Percentiles rank a stretch among this genome's conserved stretches.
phyloP scores from a whole-genome alignment of 2,329 filamentous ascomycete species.

The Albophoma yamanashiensis region DNA sequence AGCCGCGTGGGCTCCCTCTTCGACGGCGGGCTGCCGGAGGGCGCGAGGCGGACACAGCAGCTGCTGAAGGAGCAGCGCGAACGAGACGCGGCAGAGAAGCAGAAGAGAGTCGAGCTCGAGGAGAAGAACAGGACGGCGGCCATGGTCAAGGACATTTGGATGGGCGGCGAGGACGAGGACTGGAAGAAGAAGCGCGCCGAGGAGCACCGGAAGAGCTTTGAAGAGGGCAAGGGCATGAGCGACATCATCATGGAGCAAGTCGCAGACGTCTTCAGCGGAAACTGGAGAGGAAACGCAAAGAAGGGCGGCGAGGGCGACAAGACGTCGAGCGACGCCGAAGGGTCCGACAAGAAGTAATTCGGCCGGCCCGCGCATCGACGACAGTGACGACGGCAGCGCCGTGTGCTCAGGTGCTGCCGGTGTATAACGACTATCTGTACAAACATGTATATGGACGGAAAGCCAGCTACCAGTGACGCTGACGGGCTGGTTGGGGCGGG shows the following conservation, averaged over 20 bases:
- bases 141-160: constrained; percentile 41
- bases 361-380: background rate
- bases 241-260: constrained; percentile 47
- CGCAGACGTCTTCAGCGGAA: constrained; percentile 37
- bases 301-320: constrained; percentile 14
- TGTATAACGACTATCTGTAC: background rate
- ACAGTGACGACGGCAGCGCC: background rate
- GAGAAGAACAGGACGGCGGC: constrained; percentile 20
- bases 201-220: constrained; percentile 40
- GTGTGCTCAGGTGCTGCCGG: background rate
- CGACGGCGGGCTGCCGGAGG: constrained; percentile 45
- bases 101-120: constrained; percentile 12
- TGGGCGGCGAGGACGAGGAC: constrained; percentile 43
- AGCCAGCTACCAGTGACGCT: background rate
- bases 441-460: background rate
- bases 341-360: constrained; percentile 11
- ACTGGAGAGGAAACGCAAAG: constrained; percentile 18
- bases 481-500: background rate
- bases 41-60: constrained; percentile 34
- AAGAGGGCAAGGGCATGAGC: constrained; percentile 44
- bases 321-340: constrained; percentile 6
- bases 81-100: constrained; percentile 20
- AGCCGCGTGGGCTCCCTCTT: constrained; percentile 33
- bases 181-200: constrained; percentile 42
- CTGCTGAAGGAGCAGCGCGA: constrained; percentile 35